A percentile compares a stretch with the other conserved stretches of the same genome.
Evolutionary conservation across 345 rosid genomes (phyloP).

Genomic region (Sisymbrium irio): DNA sequence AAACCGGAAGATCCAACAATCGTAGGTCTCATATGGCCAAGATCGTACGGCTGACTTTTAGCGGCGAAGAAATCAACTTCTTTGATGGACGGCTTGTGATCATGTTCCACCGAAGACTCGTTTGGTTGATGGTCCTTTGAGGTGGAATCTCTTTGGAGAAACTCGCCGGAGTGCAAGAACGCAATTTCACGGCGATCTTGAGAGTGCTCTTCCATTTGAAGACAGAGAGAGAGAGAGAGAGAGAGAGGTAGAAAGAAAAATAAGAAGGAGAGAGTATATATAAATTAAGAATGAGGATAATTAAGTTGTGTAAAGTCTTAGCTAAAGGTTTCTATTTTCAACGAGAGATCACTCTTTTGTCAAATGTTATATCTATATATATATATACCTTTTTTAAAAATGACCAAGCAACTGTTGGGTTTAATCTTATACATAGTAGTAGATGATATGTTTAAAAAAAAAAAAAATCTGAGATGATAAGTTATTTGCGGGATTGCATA

Average conservation of each 20-base stretch:
- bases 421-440: not conserved
- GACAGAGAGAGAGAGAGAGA: slow-evolving; percentile 2
- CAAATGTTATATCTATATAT: slow-evolving; percentile 25
- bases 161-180: slow-evolving; percentile 56
- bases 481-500: not conserved
- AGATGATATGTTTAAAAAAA: too few relatives aligned
- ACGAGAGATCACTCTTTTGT: slow-evolving; percentile 39
- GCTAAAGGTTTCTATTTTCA: slow-evolving; percentile 39
- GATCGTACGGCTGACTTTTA: slow-evolving; percentile 36
- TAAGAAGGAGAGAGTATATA: not conserved
- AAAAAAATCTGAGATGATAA: too few relatives aligned
- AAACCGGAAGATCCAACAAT: slow-evolving; percentile 40
- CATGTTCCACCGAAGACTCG: slow-evolving; percentile 23
- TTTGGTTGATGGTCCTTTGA: slow-evolving; percentile 24
- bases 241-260: not conserved
- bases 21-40: slow-evolving; percentile 33
- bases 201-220: slow-evolving; percentile 54
- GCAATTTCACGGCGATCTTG: slow-evolving; percentile 54
- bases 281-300: slow-evolving; percentile 14
- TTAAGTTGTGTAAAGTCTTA: slow-evolving; percentile 28
- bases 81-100: slow-evolving; percentile 41
- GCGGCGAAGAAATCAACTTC: slow-evolving; percentile 84
- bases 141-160: slow-evolving; percentile 32
- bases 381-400: not conserved
- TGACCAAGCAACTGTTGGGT: slow-evolving; percentile 5